Evolutionary conservation across 2,329 filamentous ascomycete genomes (phyloP), one percentile per base, ranked within the genome.

Genomic region (Cladorrhinum sp.): DNA sequence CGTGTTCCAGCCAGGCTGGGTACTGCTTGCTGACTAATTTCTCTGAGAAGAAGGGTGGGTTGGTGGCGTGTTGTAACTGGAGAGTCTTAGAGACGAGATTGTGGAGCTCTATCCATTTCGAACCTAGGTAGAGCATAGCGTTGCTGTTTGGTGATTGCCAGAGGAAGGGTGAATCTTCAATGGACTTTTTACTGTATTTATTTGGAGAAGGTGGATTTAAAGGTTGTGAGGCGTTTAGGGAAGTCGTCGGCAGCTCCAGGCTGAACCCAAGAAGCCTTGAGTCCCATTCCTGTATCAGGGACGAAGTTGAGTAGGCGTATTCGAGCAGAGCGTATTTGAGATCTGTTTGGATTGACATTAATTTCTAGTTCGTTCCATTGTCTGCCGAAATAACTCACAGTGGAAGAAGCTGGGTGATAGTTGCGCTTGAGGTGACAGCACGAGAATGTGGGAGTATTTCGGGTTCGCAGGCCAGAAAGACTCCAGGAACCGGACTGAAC

Each of bases 121-220:
- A 85, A 49, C 93, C 92, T 59, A 95, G 86, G 71, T 93, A 88
- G 9, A 99, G 79, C 10, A 87, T 85, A 0, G 93, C 93, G 64
- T 95, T 89, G 69, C 88, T 91, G 65, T 87, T 90, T 4, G 93
- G 93, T 1, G 87, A 85, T 74, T 96, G 90, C 88, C 92, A 96
- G 8, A 96, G 78, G 69, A 96, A 96, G 0, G 89, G 80, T 0
- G 83, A 81, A 25, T 74, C 67, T 9, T 68, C n/a, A 9, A 7
- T 45, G 41, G 59, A 10, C 38, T 56, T 56, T 10, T 56, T 56
- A 38, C 13, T 27, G 38, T 32, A 25, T 22, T 36, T 27, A 9
- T 29, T 71, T 64, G 58, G 67, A 52, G 62, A 38, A 59, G 79
- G 81, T 67, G 67, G 77, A 59, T 66, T 69, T 59, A 95, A 85